Evolutionary conservation across 805 yeast species (phyloP).

Genomic region (Komagataella mondaviorum): DNA sequence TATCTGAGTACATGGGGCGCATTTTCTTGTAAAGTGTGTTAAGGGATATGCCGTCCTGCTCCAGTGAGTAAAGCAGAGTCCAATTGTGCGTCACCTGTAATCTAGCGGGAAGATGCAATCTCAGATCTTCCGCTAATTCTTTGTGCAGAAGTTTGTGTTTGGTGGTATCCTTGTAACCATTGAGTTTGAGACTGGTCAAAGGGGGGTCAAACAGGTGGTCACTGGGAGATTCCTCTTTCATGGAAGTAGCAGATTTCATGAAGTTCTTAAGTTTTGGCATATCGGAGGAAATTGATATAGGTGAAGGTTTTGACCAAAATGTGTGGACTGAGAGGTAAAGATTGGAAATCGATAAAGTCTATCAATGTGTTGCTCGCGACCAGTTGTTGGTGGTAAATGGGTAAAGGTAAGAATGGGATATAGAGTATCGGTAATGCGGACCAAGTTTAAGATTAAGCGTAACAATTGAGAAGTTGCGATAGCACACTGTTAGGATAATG

Average conservation of each 20-base stretch:
- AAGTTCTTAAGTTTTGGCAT: neutral
- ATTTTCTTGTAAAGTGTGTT: constrained; percentile 57
- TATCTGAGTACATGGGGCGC: constrained; percentile 24
- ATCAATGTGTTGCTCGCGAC: neutral
- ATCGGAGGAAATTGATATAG: neutral
- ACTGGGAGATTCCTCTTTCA: neutral
- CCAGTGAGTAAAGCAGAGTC: constrained; percentile 71
- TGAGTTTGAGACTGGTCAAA: constrained; percentile 38
- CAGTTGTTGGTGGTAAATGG: neutral
- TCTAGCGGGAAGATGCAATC: constrained; percentile 64
- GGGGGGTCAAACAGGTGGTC: constrained; percentile 20
- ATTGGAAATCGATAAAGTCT: neutral
- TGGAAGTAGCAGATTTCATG: neutral
- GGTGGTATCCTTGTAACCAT: constrained; percentile 50
- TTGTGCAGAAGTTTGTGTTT: constrained; percentile 36
- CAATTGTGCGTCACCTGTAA: constrained; percentile 68
- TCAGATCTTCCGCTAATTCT: constrained; percentile 62
- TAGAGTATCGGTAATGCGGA: neutral
- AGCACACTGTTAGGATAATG: neutral
- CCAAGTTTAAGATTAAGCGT: neutral
- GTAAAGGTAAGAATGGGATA: neutral
- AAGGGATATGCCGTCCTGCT: constrained; percentile 84
- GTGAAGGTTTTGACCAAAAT: neutral
- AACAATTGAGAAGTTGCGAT: neutral
- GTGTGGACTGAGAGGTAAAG: neutral